Base-by-base conservation (phyloP, 169 alveolate species). In the Neospora caninum region DNA sequence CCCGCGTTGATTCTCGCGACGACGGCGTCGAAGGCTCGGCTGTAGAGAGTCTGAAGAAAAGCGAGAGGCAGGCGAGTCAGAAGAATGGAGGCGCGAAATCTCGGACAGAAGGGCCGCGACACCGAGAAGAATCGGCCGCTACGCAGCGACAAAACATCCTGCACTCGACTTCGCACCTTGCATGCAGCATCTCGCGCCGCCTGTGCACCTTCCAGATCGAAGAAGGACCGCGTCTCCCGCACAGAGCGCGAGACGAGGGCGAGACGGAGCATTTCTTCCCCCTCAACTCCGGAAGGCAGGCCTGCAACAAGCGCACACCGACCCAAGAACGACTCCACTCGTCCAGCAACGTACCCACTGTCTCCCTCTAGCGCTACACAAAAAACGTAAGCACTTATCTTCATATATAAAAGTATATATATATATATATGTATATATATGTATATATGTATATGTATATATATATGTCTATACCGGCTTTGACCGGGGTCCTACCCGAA, bases 21-120 rank as follows among this genome's bases (percentile, higher is more conserved):
- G 41, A 88, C 73, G 20, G 43, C 42, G 64, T 88, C 93, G 58
- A 88, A 88, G 67, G 53, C 83, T 29, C 93, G 49, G 67, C 93
- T 88, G 86, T 88, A 88, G 2, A 88, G 39, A 22, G 84, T 67
- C 93, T 88, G 93, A 39, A 64, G 73, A 64, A 64, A 29, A 64
- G 16, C n/a, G 73, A 27, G n/a, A 64, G 4, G 73, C 20, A 64
- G 73, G 1, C 73, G 20, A 22, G n/a, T 7, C 73, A 29, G 31
- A 9, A 64, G 1, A 64, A 27, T 7, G 1, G 73, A 64, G 73
- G 31, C 25, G 73, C 64, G 27, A 7, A 10, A 7, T 7, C 64
- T 53, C 18, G 64, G 64, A 53, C 64, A 53, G n/a, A n/a, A n/a
- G n/a, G n/a, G n/a, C n/a, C n/a, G n/a, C n/a, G n/a, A n/a, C n/a